Percentiles rank a stretch among this genome's conserved stretches.
phyloP scores from a whole-genome alignment of 352 stramenopile species.

The Phytophthora palmivora region DNA sequence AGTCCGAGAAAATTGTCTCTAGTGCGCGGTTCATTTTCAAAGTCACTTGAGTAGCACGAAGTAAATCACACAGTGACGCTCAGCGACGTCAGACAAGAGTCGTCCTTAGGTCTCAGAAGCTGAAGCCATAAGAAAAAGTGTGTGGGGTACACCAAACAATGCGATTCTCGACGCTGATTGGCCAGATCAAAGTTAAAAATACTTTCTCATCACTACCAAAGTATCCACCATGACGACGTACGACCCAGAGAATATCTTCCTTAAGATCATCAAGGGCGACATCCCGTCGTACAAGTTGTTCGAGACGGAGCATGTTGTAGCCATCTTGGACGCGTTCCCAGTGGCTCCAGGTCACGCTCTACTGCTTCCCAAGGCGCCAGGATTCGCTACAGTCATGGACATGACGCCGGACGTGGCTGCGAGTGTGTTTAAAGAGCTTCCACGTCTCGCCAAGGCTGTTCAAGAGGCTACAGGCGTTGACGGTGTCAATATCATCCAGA shows the following conservation, averaged over 20 bases:
- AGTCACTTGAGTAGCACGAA: constrained; percentile 1
- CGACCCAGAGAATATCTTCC: constrained; percentile 82
- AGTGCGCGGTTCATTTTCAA: constrained; percentile 70
- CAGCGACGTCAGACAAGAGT: constrained; percentile 5
- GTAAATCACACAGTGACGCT: constrained; percentile 26
- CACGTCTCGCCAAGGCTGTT: constrained; percentile 77
- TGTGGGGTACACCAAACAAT: not conserved
- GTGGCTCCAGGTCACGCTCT: constrained; percentile 70
- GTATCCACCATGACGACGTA: constrained; percentile 53
- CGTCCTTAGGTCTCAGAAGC: constrained; percentile 13
- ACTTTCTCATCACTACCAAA: not conserved
- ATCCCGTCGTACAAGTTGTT: constrained; percentile 88
- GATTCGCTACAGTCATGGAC: constrained; percentile 71
- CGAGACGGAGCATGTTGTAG: constrained; percentile 85
- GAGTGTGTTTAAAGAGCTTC: constrained; percentile 76
- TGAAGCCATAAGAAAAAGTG: constrained; percentile 27
- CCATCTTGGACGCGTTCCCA: constrained; percentile 86
- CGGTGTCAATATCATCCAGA: constrained; percentile 86
- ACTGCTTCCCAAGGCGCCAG: constrained; percentile 71
- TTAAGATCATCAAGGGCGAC: constrained; percentile 81
- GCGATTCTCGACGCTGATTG: constrained; percentile 1
- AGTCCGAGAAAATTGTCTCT: constrained; percentile 71
- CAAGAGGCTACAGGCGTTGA: constrained; percentile 71
- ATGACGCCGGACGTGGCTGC: constrained; percentile 79
- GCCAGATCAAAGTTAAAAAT: not conserved